phyloP scores from a whole-genome alignment of 108 stramenopile species.

The Discostella pseudostelligera region DNA sequence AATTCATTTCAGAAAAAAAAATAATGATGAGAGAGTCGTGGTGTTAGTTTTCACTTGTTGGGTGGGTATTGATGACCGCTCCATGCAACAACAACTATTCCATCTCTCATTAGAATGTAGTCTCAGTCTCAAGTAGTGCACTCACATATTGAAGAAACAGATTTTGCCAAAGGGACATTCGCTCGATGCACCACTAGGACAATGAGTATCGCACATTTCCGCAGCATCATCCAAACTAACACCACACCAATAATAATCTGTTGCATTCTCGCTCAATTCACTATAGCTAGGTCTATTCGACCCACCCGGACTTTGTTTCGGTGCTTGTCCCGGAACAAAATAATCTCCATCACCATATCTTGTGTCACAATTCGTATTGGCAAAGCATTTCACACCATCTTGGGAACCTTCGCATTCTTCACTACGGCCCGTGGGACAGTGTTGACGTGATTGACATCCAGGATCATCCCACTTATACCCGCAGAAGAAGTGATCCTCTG shows the following conservation, averaged over 20 bases:
- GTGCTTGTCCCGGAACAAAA: constrained; percentile 17
- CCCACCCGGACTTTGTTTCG: constrained; percentile 31
- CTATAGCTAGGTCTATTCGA: constrained; percentile 25
- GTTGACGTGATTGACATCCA: constrained; percentile 32
- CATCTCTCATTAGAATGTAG: background rate
- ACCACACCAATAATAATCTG: constrained; percentile 44
- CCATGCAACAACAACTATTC: background rate
- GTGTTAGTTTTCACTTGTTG: constrained; percentile 9
- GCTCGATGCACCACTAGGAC: constrained; percentile 23
- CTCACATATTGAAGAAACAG: constrained; percentile 30
- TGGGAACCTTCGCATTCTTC: constrained; percentile 44
- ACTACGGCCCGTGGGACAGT: constrained; percentile 38
- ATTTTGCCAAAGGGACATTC: constrained; percentile 25
- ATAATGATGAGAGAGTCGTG: background rate
- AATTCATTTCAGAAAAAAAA: background rate
- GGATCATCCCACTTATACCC: constrained; percentile 45
- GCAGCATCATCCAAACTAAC: constrained; percentile 30
- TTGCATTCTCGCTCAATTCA: constrained; percentile 27
- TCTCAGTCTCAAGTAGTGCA: background rate
- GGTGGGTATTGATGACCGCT: background rate
- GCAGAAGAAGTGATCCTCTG: constrained; percentile 47
- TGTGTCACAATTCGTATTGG: constrained; percentile 36
- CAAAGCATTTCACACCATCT: constrained; percentile 42
- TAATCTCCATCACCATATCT: constrained; percentile 29
- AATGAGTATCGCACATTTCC: constrained; percentile 34